phyloP scores from a whole-genome alignment of 1,284 basidiomycete species.

The Apiotrichum gamsii region DNA sequence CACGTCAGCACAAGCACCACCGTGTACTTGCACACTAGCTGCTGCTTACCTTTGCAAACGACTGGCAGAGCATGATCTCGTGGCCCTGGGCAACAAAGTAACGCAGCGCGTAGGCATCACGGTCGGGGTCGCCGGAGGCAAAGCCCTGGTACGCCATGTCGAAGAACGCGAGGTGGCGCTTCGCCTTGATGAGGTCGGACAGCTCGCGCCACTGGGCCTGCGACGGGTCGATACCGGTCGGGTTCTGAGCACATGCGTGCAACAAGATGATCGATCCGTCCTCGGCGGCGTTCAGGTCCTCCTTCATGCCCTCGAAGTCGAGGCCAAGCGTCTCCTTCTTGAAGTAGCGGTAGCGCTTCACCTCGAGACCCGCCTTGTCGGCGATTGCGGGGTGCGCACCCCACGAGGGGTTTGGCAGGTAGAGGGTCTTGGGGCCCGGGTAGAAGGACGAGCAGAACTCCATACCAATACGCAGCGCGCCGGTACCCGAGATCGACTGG shows the following conservation, averaged over 20 bases:
- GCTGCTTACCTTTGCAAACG: constrained; percentile 98
- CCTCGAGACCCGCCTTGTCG: constrained; percentile 70
- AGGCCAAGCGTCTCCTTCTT: constrained; percentile 89
- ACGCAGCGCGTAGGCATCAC: constrained; percentile 90
- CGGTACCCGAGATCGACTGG: constrained; percentile 96
- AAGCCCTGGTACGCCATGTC: constrained; percentile 88
- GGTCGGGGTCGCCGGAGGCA: constrained; percentile 79
- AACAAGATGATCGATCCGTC: constrained; percentile 53
- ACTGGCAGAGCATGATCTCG: constrained; percentile 80
- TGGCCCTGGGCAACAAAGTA: constrained; percentile 88
- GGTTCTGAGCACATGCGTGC: constrained; percentile 71
- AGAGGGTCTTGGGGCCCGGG: constrained; percentile 78
- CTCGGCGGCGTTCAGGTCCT: constrained; percentile 60
- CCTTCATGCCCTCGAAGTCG: constrained; percentile 85
- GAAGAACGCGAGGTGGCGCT: constrained; percentile 56
- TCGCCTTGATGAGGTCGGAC: constrained; percentile 69
- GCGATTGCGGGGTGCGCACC: constrained; percentile 85
- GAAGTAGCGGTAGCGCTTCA: constrained; percentile 69
- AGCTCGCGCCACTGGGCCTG: constrained; percentile 88
- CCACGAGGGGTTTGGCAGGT: constrained; percentile 92
- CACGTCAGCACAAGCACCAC: no score
- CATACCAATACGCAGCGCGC: constrained; percentile 91
- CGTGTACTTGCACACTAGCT: no score
- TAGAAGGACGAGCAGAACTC: constrained; percentile 84
- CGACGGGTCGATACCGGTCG: constrained; percentile 94